Evolutionary conservation across 176 grass and related monocot species (phyloP).

Genomic region (Hyparrhenia diplandra): DNA sequence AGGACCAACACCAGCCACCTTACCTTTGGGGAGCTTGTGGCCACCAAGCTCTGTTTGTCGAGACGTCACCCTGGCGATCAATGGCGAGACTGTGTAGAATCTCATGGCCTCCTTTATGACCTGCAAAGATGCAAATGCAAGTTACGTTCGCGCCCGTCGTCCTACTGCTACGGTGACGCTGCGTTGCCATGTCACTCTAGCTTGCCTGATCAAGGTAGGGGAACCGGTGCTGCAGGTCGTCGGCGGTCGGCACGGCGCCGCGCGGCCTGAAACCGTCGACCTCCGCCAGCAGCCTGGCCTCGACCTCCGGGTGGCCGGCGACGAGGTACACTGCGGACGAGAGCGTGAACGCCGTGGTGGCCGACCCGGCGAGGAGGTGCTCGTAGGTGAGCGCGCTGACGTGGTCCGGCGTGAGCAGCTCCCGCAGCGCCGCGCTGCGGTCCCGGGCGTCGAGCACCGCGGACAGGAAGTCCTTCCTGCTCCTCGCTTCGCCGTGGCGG

Average conservation of each 20-base stretch:
- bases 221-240: conserved; percentile 50
- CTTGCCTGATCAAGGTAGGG: conserved; percentile 71
- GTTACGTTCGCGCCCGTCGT: background rate
- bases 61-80: conserved; percentile 68
- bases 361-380: conserved; percentile 77
- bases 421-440: conserved; percentile 27
- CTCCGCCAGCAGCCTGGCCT: conserved; percentile 59
- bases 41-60: conserved; percentile 49
- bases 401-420: conserved; percentile 69
- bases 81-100: conserved; percentile 60
- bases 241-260: conserved; percentile 31
- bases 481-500: background rate
- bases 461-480: conserved; percentile 59
- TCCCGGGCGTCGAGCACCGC: conserved; percentile 61
- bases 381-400: conserved; percentile 75
- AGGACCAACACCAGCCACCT: too few species aligned
- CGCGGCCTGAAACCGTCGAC: conserved; percentile 40
- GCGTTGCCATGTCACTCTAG: background rate
- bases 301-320: conserved; percentile 57
- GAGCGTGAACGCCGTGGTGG: conserved; percentile 70
- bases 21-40: conserved; percentile 60
- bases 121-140: background rate
- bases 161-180: background rate
- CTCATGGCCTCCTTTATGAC: conserved; percentile 76
- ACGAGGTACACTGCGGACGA: conserved; percentile 68